Conservation (phyloP, 257 asterid genomes). For the Cruciata laevipes region DNA sequence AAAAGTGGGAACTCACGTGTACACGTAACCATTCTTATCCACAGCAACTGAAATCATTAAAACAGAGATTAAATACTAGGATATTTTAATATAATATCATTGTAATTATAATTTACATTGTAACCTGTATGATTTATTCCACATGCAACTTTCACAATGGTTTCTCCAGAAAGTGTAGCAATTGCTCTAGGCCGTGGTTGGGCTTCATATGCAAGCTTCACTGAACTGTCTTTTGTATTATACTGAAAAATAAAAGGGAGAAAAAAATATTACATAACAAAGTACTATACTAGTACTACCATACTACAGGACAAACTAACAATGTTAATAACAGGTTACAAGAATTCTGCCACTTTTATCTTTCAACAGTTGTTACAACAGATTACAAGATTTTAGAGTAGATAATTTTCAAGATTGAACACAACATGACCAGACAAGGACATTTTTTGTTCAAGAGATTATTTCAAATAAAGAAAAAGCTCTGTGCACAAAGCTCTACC, state of each 20-base stretch:
- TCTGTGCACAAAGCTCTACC: not conserved
- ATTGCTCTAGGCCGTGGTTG: slow-evolving; percentile 90
- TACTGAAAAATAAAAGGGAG: slow-evolving; percentile 42
- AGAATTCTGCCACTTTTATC: not conserved
- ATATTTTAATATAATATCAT: not conserved
- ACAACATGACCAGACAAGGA: not conserved
- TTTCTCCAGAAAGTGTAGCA: slow-evolving; percentile 78
- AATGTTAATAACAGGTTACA: not conserved
- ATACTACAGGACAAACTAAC: not conserved
- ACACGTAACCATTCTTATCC: slow-evolving; percentile 76
- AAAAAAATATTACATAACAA: slow-evolving; percentile 8
- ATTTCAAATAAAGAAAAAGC: not conserved
- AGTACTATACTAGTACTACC: too few relatives aligned
- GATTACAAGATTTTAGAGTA: not conserved
- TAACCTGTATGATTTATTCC: slow-evolving; percentile 96
- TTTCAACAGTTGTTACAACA: not conserved
- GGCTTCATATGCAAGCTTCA: slow-evolving; percentile 94
- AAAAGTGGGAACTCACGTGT: slow-evolving; percentile 67
- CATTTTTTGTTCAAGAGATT: not conserved
- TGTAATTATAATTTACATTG: slow-evolving; percentile 8
- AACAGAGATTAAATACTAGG: slow-evolving; percentile 22
- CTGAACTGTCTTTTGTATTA: slow-evolving; percentile 93
- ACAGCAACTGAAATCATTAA: slow-evolving; percentile 69
- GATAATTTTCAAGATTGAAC: not conserved
- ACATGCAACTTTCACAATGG: slow-evolving; percentile 86